A percentile compares a stretch with the other conserved stretches of the same genome.
These are phyloP conservation scores for Parastagonospora avenae DNA, from an alignment of 2,329 filamentous ascomycete species.

Conservation along the genomic window DNA sequence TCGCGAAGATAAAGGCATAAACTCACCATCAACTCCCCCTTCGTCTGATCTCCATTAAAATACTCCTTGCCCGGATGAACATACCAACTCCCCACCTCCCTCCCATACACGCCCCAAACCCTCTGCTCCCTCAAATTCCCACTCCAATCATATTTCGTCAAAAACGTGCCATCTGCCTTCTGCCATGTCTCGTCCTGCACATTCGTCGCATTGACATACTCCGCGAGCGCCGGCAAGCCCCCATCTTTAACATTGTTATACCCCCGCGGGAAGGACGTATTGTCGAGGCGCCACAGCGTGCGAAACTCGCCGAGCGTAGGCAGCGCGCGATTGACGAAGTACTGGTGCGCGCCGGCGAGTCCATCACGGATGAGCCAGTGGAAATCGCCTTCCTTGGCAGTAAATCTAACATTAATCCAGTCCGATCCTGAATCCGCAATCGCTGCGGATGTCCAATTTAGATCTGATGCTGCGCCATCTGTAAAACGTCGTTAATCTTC, in stretches of 20 bases:
- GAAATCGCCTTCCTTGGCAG: conserved; percentile 54
- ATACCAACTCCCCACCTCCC: conserved; percentile 58
- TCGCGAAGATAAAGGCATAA: not conserved
- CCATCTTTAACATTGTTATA: conserved; percentile 55
- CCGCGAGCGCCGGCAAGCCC: conserved; percentile 50
- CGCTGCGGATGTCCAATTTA: conserved; percentile 55
- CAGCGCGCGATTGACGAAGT: conserved; percentile 58
- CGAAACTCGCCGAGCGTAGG: conserved; percentile 57
- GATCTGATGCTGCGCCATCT: conserved; percentile 56
- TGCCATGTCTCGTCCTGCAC: conserved; percentile 62
- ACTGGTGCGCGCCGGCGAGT: conserved; percentile 60
- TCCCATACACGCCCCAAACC: conserved; percentile 59
- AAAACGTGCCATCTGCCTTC: conserved; percentile 53
- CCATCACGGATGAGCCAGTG: conserved; percentile 59
- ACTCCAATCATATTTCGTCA: conserved; percentile 60
- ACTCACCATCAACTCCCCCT: conserved; percentile 57
- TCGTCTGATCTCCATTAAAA: conserved; percentile 59
- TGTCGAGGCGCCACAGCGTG: conserved; percentile 58
- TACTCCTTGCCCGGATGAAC: conserved; percentile 58
- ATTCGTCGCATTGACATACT: conserved; percentile 53
- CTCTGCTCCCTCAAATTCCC: conserved; percentile 48
- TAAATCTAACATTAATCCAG: conserved; percentile 57
- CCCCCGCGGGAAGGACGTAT: conserved; percentile 54
- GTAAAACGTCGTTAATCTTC: not conserved
- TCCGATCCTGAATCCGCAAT: conserved; percentile 49